Conservation (phyloP, 257 asterid species). For the Solanum bulbocastanum region DNA sequence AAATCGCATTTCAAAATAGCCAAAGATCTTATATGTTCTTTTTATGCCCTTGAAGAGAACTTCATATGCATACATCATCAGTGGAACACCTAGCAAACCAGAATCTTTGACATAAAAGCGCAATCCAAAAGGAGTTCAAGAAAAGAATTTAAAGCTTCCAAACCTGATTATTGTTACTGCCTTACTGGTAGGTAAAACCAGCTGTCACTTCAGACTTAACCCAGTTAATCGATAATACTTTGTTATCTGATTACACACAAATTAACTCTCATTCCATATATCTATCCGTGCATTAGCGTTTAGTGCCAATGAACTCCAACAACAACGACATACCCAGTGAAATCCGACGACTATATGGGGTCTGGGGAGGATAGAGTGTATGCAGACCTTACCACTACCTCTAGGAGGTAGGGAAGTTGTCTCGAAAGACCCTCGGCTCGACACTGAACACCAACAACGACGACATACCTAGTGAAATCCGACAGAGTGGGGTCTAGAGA, state of each 20-base stretch:
- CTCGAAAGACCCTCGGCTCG: neutral
- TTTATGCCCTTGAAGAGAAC: neutral
- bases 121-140: neutral
- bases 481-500: neutral
- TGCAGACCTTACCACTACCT: neutral
- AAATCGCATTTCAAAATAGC: neutral
- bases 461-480: neutral
- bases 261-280: neutral
- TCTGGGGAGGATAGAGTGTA: neutral
- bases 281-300: neutral
- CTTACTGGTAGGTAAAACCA: neutral
- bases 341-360: neutral
- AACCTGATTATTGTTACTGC: neutral
- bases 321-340: neutral
- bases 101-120: neutral
- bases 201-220: neutral
- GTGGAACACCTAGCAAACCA: neutral
- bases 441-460: neutral
- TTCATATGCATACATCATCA: neutral
- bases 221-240: neutral
- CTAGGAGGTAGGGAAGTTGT: neutral
- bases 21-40: neutral
- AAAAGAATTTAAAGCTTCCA: neutral
- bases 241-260: neutral
- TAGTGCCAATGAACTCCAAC: neutral